phyloP scores from a whole-genome alignment of 2,329 filamentous ascomycete species.

The Diplodia scrobiculata region DNA sequence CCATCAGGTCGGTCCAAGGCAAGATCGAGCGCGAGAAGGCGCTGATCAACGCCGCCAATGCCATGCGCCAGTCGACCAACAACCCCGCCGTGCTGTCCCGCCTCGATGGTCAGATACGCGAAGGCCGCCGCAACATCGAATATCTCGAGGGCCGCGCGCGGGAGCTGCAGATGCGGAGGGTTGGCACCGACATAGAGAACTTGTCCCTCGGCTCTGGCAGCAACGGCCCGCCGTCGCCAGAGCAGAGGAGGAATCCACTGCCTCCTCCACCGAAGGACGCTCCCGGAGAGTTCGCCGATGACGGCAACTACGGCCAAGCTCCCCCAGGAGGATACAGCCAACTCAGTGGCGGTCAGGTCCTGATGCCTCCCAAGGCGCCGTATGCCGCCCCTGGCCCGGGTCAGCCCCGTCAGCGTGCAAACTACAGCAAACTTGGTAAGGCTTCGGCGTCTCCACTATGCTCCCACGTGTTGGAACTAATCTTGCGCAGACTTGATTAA shows the following conservation, averaged over 20 bases:
- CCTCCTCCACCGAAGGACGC: constrained; percentile 74
- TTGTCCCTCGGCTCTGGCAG: constrained; percentile 64
- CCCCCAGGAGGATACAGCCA: constrained; percentile 59
- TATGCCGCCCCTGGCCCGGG: constrained; percentile 73
- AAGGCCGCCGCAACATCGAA: constrained; percentile 87
- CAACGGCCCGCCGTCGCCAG: constrained; percentile 41
- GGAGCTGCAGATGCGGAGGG: constrained; percentile 80
- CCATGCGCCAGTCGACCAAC: constrained; percentile 93
- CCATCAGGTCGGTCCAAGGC: constrained; percentile 78
- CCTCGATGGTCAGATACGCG: constrained; percentile 90
- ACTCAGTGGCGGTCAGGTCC: constrained; percentile 65
- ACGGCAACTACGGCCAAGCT: constrained; percentile 64
- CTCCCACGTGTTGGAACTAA: constrained; percentile 32
- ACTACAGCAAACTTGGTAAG: constrained; percentile 94
- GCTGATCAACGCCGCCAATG: constrained; percentile 88
- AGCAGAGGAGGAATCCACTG: constrained; percentile 43
- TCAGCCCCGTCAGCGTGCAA: constrained; percentile 69
- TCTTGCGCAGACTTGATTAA: constrained; percentile 80
- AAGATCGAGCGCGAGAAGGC: constrained; percentile 98
- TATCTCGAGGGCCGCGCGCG: constrained; percentile 92
- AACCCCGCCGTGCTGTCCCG: constrained; percentile 88
- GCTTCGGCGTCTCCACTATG: constrained; percentile 27
- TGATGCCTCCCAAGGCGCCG: constrained; percentile 80
- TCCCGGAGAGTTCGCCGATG: constrained; percentile 56
- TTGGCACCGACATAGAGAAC: constrained; percentile 66